Percentiles rank a stretch among this genome's conserved stretches.
These are phyloP conservation scores for Leishmania amazonensis DNA, from an alignment of 208 protist species.

Conservation along the genomic window DNA sequence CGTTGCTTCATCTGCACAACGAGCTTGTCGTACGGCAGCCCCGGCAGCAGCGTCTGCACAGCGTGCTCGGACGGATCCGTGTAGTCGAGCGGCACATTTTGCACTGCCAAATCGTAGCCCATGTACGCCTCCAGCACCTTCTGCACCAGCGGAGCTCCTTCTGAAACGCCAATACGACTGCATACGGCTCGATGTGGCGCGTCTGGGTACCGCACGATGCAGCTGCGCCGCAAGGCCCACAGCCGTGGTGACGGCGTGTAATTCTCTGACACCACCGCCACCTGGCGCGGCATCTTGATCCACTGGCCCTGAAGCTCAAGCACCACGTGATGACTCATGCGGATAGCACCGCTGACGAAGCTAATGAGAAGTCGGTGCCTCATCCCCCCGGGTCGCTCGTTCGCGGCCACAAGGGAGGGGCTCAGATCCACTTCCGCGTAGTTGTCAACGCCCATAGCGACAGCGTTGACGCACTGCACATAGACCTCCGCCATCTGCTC, in stretches of 20 bases:
- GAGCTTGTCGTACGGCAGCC: slow-evolving; percentile 31
- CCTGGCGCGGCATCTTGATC: slow-evolving; percentile 46
- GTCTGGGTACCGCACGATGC: slow-evolving; percentile 33
- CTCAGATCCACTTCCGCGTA: slow-evolving; percentile 73
- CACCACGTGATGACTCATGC: slow-evolving; percentile 40
- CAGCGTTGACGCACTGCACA: slow-evolving; percentile 27
- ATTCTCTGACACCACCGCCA: slow-evolving; percentile 12
- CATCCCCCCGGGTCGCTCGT: slow-evolving; percentile 29
- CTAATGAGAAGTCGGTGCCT: slow-evolving; percentile 45
- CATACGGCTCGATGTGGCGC: neutral
- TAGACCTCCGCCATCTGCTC: slow-evolving; percentile 17
- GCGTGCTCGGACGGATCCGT: slow-evolving; percentile 40
- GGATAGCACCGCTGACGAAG: slow-evolving; percentile 44
- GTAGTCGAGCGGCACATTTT: slow-evolving; percentile 48
- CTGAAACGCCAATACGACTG: neutral
- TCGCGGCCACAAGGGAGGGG: slow-evolving; percentile 41
- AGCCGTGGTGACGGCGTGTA: slow-evolving; percentile 62
- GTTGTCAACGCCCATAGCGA: slow-evolving; percentile 61
- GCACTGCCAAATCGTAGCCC: slow-evolving; percentile 25
- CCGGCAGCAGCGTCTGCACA: slow-evolving; percentile 38
- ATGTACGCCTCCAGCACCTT: slow-evolving; percentile 23
- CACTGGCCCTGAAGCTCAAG: slow-evolving; percentile 64
- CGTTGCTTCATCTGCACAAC: slow-evolving; percentile 26
- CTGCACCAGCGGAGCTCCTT: slow-evolving; percentile 10
- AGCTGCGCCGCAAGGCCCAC: slow-evolving; percentile 64